Conservation (phyloP, 1,284 basidiomycete species). For the Pseudozyma hubeiensis region DNA sequence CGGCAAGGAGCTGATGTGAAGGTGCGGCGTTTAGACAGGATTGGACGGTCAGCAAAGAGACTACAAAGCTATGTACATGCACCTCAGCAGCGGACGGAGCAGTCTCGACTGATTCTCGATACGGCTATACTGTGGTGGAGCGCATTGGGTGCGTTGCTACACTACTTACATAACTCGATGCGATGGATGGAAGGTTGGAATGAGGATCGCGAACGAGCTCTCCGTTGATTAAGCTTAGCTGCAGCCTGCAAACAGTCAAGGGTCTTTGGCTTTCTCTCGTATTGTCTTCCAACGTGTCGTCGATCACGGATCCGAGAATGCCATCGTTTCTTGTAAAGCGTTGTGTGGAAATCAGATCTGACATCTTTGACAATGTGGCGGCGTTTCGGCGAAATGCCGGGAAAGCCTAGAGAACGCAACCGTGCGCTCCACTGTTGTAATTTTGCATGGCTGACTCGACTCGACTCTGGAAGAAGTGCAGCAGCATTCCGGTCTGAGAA, state of each 20-base stretch:
- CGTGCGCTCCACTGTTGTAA: not conserved
- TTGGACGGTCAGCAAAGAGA: not conserved
- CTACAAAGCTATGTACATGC: not conserved
- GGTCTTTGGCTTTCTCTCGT: constrained; percentile 7
- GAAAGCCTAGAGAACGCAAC: not conserved
- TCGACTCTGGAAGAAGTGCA: not conserved
- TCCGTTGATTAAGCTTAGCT: not conserved
- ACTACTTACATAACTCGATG: constrained; percentile 20
- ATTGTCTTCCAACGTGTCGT: not conserved
- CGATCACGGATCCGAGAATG: constrained; percentile 33
- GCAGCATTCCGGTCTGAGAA: not conserved
- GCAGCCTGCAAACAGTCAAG: constrained; percentile 1
- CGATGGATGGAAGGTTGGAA: constrained; percentile 2
- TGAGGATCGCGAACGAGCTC: not conserved
- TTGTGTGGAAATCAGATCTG: constrained; percentile 1
- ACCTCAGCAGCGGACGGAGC: too few species aligned
- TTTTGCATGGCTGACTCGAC: constrained; percentile 25
- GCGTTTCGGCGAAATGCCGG: constrained; percentile 41
- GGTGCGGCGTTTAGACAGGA: not conserved
- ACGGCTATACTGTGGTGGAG: not conserved
- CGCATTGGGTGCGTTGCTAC: not conserved
- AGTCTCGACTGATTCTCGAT: not conserved
- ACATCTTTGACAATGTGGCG: constrained; percentile 10
- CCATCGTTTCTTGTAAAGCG: not conserved
- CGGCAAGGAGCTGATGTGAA: not conserved